phyloP scores from a whole-genome alignment of 768 basidiomycete species.

The Trametes cubensis region DNA sequence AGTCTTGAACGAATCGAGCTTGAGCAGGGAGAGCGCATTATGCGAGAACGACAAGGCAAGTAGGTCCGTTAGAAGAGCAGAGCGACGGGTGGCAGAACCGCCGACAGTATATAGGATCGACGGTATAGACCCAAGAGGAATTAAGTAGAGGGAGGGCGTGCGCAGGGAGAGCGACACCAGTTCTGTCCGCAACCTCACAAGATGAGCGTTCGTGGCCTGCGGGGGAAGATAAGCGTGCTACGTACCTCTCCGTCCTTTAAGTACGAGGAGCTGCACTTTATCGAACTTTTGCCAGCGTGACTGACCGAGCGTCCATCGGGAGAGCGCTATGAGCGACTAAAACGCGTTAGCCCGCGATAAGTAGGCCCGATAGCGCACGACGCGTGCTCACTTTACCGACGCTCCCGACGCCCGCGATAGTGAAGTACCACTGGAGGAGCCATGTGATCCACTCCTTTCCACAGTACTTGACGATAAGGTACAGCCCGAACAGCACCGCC shows the following conservation, averaged over 20 bases:
- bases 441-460: constrained; percentile 85
- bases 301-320: constrained; percentile 51
- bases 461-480: constrained; percentile 69
- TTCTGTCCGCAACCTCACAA: constrained; percentile 32
- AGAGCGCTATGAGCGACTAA: constrained; percentile 48
- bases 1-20: constrained; percentile 88
- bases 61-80: constrained; percentile 78
- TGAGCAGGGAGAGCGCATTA: constrained; percentile 77
- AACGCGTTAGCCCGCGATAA: constrained; percentile 5
- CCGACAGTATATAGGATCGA: constrained; percentile 62
- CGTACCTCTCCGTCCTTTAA: constrained; percentile 51
- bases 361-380: not conserved
- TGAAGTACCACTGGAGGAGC: constrained; percentile 76
- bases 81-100: constrained; percentile 47
- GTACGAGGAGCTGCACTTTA: constrained; percentile 45
- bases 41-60: constrained; percentile 75
- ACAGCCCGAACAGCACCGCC: constrained; percentile 66
- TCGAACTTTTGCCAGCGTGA: constrained; percentile 62
- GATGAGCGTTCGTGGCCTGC: constrained; percentile 21
- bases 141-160: constrained; percentile 57
- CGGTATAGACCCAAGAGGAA: constrained; percentile 64
- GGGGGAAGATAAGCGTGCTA: constrained; percentile 12
- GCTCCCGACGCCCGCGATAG: constrained; percentile 62
- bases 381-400: constrained; percentile 61
- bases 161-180: constrained; percentile 48